Evolutionary conservation across 148 eudicot species (phyloP), one percentile per base, ranked within the genome.

Genomic region (Nepenthes gracilis): DNA sequence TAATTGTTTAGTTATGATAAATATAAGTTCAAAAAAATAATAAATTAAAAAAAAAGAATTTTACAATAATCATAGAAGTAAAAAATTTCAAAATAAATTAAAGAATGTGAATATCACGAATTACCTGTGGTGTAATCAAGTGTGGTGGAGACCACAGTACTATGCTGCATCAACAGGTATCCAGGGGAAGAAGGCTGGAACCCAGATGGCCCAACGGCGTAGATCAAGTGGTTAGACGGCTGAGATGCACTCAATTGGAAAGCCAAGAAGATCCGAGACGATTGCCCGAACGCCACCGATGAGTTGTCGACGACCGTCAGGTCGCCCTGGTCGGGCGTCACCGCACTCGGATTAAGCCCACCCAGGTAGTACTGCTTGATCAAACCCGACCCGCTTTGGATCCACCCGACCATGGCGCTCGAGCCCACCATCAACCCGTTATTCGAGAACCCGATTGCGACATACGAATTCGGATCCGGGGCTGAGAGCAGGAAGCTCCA

Each of bases 401-500:
- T 47, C 98, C 95, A 93, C 7, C 96, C 98, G 11, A 88, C 98
- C 64, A 88, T 65, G 3, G 98, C 96, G 34, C 83, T 84, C 12
- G 95, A 82, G 7, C 84, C 89, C 2, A 77, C 72, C 96, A 88
- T 88, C 33, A 13, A 33, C 32, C 91, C 96, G 23, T 77, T 58
- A 9, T 73, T 70, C 0, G 96, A 93, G 64, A 86, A 88, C 38
- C 91, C 96, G 1, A 88, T 82, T 10, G 70, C 95, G 5, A 88
- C 55, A 65, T 84, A 86, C 1, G 76, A 33, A 33, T 78, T 63
- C 34, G 71, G 60, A 59, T 74, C 72, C 2, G 82, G 83, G 10
- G 84, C 86, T 5, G 94, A 88, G 33, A 92, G 77, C 13, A 92
- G 64, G 66, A 85, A 92, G 78, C 82, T 92, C 97, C 97, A 88